A percentile compares a stretch with the other conserved stretches of the same genome.
Evolutionary conservation across 352 stramenopile genomes (phyloP).

Genomic region (Phytophthora meadii): DNA sequence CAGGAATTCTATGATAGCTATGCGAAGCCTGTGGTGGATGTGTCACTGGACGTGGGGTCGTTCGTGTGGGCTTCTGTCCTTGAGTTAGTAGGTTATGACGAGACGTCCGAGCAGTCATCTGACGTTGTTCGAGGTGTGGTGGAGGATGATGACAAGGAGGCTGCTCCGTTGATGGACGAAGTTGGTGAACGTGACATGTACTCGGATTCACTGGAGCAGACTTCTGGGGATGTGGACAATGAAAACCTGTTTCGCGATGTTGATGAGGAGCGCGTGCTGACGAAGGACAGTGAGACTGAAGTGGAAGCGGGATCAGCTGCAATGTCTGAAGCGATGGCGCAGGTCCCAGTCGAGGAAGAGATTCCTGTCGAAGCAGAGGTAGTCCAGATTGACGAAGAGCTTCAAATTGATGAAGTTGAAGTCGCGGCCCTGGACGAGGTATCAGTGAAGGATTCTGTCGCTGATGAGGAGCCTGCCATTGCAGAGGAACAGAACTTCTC

Average conservation of each 20-base stretch:
- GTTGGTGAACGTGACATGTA: conserved; percentile 4
- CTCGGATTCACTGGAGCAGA: conserved; percentile 6
- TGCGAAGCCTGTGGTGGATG: conserved; percentile 45
- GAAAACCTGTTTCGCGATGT: conserved; percentile 4
- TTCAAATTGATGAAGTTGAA: conserved; percentile 1
- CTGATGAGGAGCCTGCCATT: conserved; percentile 8
- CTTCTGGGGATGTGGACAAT: conserved; percentile 12
- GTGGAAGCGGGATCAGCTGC: not conserved
- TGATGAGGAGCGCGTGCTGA: not conserved
- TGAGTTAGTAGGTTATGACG: conserved; percentile 22
- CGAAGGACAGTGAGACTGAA: conserved; percentile 12
- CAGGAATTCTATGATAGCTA: conserved; percentile 45
- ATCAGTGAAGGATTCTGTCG: not conserved
- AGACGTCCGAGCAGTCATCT: conserved; percentile 7
- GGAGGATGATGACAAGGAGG: conserved; percentile 8
- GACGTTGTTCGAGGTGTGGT: not conserved
- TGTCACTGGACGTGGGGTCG: conserved; percentile 30
- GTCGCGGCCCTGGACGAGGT: not conserved
- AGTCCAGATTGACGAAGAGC: not conserved
- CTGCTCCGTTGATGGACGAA: conserved; percentile 1
- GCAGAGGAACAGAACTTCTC: conserved; percentile 2
- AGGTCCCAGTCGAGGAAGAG: conserved; percentile 7
- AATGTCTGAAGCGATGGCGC: not conserved
- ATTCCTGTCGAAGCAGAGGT: not conserved
- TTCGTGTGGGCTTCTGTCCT: conserved; percentile 42